Base-by-base conservation (phyloP, 2,329 filamentous ascomycete species). In the Hypoxylon sp. region DNA sequence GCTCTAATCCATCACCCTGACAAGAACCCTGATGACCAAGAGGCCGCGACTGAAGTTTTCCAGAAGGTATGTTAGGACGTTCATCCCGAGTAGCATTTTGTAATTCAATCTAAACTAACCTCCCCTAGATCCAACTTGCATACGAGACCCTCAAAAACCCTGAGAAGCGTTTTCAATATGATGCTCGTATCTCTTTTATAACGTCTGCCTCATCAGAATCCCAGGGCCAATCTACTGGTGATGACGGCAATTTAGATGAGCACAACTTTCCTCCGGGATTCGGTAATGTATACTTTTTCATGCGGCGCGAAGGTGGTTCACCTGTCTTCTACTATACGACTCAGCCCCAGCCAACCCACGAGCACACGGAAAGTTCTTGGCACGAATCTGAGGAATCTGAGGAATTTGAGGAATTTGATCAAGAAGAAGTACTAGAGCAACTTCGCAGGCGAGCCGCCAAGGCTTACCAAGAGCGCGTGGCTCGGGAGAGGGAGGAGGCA, bases 1-100 rank as follows among this genome's bases (percentile, higher is more conserved):
- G 76, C 73, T 3, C 64, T 46, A 0, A 53, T 73, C 2, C 64
- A 75, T n/a, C 74, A 78, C 37, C 75, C 75, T 0, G 74, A 78
- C 47, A 75, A 70, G 64, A 77, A 78, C 42, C 73, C 65, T 1
- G 52, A 55, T 2, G 68, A 73, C 13, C 13, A 51, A 0, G 67
- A 71, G 33, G 67, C 64, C 14, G 73, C 76, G 1, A 78, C 76
- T 0, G 59, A 24, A 5, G 55, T 46, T 3, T 78, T 78, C 42
- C 75, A 78, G 46, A 68, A 65, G 54, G 74, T 76, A 63, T 8
- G 31, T 54, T 47, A 9, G 6, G 2, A 11, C n/a, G 26, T 48
- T 46, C 44, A 33, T 47, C 19, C 29, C 10, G n/a, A 29, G 0
- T 69, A 48, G 8, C 31, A 22, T 3, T 10, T 42, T 22, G 22